These are phyloP conservation scores for Coemansia erecta DNA, from an alignment of 192 early-diverging fungal species.

Conservation along the genomic window DNA sequence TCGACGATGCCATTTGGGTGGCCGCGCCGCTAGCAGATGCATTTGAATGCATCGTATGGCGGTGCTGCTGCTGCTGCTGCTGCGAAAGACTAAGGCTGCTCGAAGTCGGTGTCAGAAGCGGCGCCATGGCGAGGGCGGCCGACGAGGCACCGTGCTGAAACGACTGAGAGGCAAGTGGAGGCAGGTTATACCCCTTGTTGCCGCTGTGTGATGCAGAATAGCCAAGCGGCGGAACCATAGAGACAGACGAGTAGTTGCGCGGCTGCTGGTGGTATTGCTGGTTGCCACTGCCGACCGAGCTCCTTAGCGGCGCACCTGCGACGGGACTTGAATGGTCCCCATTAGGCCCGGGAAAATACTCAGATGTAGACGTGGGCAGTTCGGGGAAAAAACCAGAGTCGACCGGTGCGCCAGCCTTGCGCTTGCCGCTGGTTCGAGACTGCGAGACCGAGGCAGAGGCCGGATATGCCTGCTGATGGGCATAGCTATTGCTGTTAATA, in stretches of 20 bases:
- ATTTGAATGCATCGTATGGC: slow-evolving; percentile 18
- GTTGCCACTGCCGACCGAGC: slow-evolving; percentile 2
- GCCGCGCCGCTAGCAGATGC: not conserved
- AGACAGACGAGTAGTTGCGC: slow-evolving; percentile 27
- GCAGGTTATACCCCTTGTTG: slow-evolving; percentile 40
- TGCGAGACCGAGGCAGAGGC: slow-evolving; percentile 12
- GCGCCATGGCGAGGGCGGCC: not conserved
- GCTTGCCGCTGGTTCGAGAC: slow-evolving; percentile 26
- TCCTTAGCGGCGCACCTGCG: slow-evolving; percentile 7
- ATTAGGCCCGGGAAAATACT: slow-evolving; percentile 14
- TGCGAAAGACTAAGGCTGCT: slow-evolving; percentile 13
- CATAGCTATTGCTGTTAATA: slow-evolving; percentile 6
- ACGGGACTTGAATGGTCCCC: slow-evolving; percentile 11
- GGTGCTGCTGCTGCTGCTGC: slow-evolving; percentile 24
- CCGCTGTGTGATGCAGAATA: slow-evolving; percentile 18
- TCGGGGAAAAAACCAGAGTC: slow-evolving; percentile 51
- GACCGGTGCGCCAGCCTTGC: slow-evolving; percentile 32
- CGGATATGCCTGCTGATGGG: slow-evolving; percentile 2
- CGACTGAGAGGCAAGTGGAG: slow-evolving; percentile 17
- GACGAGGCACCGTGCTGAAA: slow-evolving; percentile 4
- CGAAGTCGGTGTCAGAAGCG: slow-evolving; percentile 6
- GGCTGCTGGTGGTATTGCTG: slow-evolving; percentile 8
- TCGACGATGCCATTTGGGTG: too few species aligned
- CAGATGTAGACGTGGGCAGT: slow-evolving; percentile 7
- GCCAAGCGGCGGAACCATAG: slow-evolving; percentile 11